Evolutionary conservation across 495 filamentous ascomycete genomes (phyloP).

Genomic region (Cercophora sp.): DNA sequence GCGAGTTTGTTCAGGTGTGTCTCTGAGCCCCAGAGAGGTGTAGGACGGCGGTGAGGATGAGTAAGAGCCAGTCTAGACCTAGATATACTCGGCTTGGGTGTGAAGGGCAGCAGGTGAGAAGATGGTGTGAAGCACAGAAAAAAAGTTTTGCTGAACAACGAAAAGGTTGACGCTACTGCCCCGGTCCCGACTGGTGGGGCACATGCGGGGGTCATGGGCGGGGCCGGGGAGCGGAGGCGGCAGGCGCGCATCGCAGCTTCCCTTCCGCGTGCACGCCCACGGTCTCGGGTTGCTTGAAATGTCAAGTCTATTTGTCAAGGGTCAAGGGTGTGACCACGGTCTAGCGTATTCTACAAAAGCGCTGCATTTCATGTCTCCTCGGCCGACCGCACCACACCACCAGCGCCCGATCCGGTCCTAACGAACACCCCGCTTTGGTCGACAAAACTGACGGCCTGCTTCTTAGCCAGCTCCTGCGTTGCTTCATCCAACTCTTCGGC

Average conservation of each 20-base stretch:
- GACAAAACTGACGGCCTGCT: conserved; percentile 11
- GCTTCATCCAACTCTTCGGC: conserved; percentile 4
- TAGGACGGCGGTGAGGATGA: too few relatives aligned
- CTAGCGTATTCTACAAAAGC: background rate
- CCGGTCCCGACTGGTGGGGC: conserved; percentile 1
- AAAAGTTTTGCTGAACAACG: conserved; percentile 5
- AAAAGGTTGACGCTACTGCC: background rate
- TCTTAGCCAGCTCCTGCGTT: conserved; percentile 5
- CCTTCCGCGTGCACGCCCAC: background rate
- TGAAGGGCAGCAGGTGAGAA: background rate
- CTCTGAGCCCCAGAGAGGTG: too few relatives aligned
- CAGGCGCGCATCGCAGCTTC: background rate
- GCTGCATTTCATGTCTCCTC: background rate
- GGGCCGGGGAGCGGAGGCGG: background rate
- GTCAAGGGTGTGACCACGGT: too few relatives aligned
- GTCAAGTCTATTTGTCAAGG: background rate
- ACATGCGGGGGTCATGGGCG: background rate
- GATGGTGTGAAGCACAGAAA: conserved; percentile 1
- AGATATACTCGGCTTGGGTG: background rate
- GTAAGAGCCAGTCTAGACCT: background rate
- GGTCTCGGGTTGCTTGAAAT: background rate
- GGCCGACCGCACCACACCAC: background rate
- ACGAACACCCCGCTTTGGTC: conserved; percentile 13
- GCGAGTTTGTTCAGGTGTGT: too few relatives aligned
- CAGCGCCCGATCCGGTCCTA: conserved; percentile 1